Conservation (phyloP, 495 filamentous ascomycete genomes). For the Penicillium desertorum region DNA sequence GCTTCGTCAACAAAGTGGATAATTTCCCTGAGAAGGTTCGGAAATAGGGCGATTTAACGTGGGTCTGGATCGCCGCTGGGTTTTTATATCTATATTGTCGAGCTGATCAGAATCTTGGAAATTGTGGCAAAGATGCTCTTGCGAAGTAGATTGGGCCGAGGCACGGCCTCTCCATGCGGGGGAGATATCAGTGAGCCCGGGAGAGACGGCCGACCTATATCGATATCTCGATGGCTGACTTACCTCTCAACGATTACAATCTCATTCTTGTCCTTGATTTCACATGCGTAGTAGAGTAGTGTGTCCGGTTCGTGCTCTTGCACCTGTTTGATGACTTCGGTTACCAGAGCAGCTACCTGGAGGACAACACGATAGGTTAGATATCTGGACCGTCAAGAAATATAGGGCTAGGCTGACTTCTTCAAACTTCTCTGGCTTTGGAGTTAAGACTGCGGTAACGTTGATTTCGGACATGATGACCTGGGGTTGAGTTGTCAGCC, state of each 20-base stretch:
- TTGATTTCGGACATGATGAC: slow-evolving; percentile 33
- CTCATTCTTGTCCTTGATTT: slow-evolving; percentile 29
- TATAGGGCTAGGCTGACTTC: slow-evolving; percentile 22
- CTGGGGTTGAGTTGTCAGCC: background rate
- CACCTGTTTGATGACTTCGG: slow-evolving; percentile 30
- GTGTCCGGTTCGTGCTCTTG: slow-evolving; percentile 37
- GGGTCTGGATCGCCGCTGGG: slow-evolving; percentile 29
- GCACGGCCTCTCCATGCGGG: slow-evolving; percentile 11
- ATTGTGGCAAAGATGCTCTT: slow-evolving; percentile 3
- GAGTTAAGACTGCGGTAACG: slow-evolving; percentile 30
- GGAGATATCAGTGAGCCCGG: background rate
- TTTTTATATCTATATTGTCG: slow-evolving; percentile 31
- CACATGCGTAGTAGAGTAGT: slow-evolving; percentile 34
- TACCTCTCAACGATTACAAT: slow-evolving; percentile 39
- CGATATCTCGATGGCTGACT: background rate
- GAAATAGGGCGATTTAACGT: slow-evolving; percentile 31
- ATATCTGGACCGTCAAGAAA: background rate
- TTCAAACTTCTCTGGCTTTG: slow-evolving; percentile 35
- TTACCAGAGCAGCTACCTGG: slow-evolving; percentile 27
- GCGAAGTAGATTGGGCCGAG: slow-evolving; percentile 17
- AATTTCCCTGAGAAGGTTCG: slow-evolving; percentile 28
- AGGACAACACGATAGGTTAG: slow-evolving; percentile 1
- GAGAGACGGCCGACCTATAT: background rate
- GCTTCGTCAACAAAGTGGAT: slow-evolving; percentile 25
- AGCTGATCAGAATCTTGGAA: slow-evolving; percentile 1